Evolutionary conservation across 805 yeast species (phyloP), one percentile per base, ranked within the genome.

Genomic region (Nakazawaea wickerhamii): DNA sequence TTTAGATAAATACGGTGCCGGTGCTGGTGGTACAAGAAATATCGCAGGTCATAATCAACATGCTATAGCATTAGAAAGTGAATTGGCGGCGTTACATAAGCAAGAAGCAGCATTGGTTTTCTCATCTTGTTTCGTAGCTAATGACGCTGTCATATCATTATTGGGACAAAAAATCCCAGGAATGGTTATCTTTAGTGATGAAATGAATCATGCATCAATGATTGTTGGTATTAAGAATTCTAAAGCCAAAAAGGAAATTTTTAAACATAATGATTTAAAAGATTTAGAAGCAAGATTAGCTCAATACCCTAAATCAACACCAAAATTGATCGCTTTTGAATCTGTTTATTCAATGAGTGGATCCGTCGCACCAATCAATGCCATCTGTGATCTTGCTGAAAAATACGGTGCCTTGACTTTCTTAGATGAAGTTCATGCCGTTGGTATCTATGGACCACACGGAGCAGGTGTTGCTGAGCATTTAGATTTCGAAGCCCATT

Each of bases 381-480:
- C 76, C 48, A 89, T 93, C 51, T 91, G 97, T 62, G 96, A 90
- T 54, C 73, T 93, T 57, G 99, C 99, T 31, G 96, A 93, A 41
- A 88, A 93, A 66, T 93, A 93, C 61, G 98, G 98, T 48, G 98
- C 98, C 36, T 66, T 93, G 55, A 93, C 99, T 23, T 93, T 93
- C 65, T 71, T 93, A 61, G 99, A 93, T 63, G 99, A 93, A 65
- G 99, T 93, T 30, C 99, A 93, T 59, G 98, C 99, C 27, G 98
- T 93, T 36, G 99, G 99, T 43, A 77, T 93, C 82, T 93, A 93
- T 60, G 99, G 99, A 55, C 98, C 99, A 47, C 96, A 86, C 56
- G 99, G 99, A 59, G 99, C 96, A 26, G 99, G 99, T 68, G 98
- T 93, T 43, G 96, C 98, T 37, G 99, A 93, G 65, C 99, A 93